Percentiles rank a stretch among this genome's conserved stretches.
Conservation (phyloP, 371 early-diverging fungal genomes). For the Conidiobolus incongruus region DNA sequence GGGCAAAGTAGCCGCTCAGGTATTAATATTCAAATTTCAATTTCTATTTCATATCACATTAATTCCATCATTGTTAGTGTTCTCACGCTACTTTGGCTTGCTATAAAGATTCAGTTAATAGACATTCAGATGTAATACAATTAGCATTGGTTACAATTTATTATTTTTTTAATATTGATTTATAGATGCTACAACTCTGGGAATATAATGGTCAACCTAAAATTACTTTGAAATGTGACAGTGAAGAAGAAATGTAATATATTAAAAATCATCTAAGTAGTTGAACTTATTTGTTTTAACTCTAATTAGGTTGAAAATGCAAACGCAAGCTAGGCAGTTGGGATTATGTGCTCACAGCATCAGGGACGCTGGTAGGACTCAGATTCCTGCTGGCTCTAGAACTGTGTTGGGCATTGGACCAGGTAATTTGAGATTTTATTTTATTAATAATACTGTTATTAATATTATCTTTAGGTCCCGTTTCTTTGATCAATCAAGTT, state of each 20-base stretch:
- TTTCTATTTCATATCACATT: neutral
- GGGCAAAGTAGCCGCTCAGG: constrained; percentile 89
- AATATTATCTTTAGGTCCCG: constrained; percentile 23
- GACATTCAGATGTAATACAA: constrained; percentile 22
- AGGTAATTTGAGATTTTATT: constrained; percentile 16
- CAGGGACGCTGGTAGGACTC: constrained; percentile 93
- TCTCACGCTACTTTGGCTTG: constrained; percentile 85
- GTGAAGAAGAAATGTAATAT: constrained; percentile 54
- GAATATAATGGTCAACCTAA: constrained; percentile 67
- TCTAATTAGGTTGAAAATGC: constrained; percentile 33
- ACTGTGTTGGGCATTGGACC: constrained; percentile 96
- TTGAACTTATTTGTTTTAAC: constrained; percentile 1
- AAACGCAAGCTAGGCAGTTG: constrained; percentile 34
- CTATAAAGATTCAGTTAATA: constrained; percentile 33
- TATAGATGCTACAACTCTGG: constrained; percentile 44
- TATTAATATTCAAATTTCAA: constrained; percentile 5
- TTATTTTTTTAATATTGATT: neutral
- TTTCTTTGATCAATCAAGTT: constrained; percentile 47
- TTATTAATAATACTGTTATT: neutral
- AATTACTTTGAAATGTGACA: constrained; percentile 54
- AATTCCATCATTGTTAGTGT: no score
- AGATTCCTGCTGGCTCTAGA: constrained; percentile 83
- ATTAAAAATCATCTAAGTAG: neutral
- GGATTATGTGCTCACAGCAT: constrained; percentile 65
- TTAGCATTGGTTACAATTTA: neutral